Percentiles rank a stretch among this genome's conserved stretches.
These are phyloP conservation scores for Claviceps quebecensis DNA, from an alignment of 2,329 filamentous ascomycete species.

Conservation along the genomic window DNA sequence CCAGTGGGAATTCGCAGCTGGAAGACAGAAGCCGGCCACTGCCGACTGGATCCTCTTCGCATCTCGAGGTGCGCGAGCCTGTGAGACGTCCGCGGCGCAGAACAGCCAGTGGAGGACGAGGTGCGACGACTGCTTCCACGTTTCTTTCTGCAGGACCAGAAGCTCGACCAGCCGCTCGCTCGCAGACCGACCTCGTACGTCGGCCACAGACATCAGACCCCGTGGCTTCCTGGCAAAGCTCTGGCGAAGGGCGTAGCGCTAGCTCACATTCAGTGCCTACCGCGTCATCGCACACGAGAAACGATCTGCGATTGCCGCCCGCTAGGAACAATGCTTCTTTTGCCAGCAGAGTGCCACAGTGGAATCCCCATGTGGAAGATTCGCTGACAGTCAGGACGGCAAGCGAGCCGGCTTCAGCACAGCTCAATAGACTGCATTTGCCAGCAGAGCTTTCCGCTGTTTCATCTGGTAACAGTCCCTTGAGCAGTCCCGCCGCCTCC, in stretches of 20 bases:
- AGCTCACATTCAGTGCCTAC: slow-evolving; percentile 21
- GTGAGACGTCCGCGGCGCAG: slow-evolving; percentile 27
- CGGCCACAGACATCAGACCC: slow-evolving; percentile 27
- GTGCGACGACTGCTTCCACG: slow-evolving; percentile 35
- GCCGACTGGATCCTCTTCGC: slow-evolving; percentile 14
- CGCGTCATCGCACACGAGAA: slow-evolving; percentile 10
- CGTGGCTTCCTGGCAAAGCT: slow-evolving; percentile 22
- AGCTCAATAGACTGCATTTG: slow-evolving; percentile 16
- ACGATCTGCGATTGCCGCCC: slow-evolving; percentile 9
- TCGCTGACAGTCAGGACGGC: slow-evolving; percentile 4
- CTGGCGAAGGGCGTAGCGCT: slow-evolving; percentile 28
- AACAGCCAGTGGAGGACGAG: slow-evolving; percentile 41
- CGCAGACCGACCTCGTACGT: slow-evolving; percentile 48
- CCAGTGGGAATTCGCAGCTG: slow-evolving; percentile 26
- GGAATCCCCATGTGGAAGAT: slow-evolving; percentile 7
- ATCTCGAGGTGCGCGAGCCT: slow-evolving; percentile 18
- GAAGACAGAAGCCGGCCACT: slow-evolving; percentile 41
- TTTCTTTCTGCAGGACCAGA: slow-evolving; percentile 26
- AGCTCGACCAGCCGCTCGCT: slow-evolving; percentile 39
- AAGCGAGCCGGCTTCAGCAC: slow-evolving; percentile 10
- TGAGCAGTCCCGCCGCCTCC: slow-evolving; percentile 16
- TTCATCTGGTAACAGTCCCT: slow-evolving; percentile 18
- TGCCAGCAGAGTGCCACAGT: slow-evolving; percentile 21
- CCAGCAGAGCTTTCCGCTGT: slow-evolving; percentile 27
- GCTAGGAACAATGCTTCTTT: slow-evolving; percentile 20